These are phyloP conservation scores for Trifolium dubium DNA, from an alignment of 306 rosid genomes.

Conservation along the genomic window DNA sequence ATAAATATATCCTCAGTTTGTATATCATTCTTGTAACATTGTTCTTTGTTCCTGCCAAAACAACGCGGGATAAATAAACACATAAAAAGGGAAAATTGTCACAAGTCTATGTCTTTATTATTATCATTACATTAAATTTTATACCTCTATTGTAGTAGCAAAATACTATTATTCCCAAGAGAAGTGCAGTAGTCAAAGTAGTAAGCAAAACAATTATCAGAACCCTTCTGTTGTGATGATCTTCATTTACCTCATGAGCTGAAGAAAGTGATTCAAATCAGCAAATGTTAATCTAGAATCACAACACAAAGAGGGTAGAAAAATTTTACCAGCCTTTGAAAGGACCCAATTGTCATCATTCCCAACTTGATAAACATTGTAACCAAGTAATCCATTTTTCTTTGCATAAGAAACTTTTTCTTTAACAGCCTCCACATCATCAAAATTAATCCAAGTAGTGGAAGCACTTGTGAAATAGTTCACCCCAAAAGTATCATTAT, in stretches of 20 bases:
- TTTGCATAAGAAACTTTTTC: conserved; percentile 60
- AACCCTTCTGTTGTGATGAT: conserved; percentile 40
- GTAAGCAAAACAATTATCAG: conserved; percentile 42
- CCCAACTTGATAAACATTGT: conserved; percentile 53
- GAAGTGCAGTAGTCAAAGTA: conserved; percentile 25
- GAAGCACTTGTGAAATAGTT: conserved; percentile 47
- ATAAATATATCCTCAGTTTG: conserved; percentile 28
- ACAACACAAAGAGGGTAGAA: neutral
- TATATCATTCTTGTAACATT: conserved; percentile 27
- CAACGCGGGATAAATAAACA: neutral
- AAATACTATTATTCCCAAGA: conserved; percentile 38
- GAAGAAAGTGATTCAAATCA: conserved; percentile 15
- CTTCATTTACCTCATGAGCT: conserved; percentile 41
- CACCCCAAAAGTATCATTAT: conserved; percentile 54
- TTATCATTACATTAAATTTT: no score
- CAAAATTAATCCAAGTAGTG: conserved; percentile 54
- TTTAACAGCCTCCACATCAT: conserved; percentile 54
- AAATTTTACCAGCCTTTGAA: conserved; percentile 46
- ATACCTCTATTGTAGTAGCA: conserved; percentile 38
- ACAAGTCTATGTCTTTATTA: conserved; percentile 17
- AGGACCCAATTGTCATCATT: conserved; percentile 66
- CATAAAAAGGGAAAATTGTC: neutral
- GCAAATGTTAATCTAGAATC: no score
- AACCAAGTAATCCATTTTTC: conserved; percentile 57
- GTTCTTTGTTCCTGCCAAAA: conserved; percentile 31